Percentiles rank a stretch among this genome's conserved stretches.
Conservation (phyloP, 371 early-diverging fungal genomes). For the Chytridiales sp. region DNA sequence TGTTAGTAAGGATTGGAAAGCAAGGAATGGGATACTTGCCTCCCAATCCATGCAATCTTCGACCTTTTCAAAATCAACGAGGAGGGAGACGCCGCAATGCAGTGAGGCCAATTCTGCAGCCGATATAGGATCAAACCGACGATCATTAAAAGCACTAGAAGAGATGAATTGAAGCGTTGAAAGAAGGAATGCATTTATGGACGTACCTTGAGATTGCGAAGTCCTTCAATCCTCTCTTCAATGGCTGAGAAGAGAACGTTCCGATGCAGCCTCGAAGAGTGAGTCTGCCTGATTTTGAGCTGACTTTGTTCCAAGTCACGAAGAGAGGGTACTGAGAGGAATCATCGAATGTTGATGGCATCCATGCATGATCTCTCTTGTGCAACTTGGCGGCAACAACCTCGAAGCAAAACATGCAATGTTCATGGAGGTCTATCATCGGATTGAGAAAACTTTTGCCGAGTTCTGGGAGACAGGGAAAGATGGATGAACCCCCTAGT, state of each 20-base stretch:
- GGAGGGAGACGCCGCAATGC: constrained; percentile 76
- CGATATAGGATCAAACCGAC: constrained; percentile 78
- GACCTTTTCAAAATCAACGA: constrained; percentile 80
- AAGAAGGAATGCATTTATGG: not conserved
- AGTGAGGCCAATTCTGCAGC: constrained; percentile 63
- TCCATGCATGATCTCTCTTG: too few species aligned
- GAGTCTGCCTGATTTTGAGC: constrained; percentile 37
- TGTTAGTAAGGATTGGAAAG: not conserved
- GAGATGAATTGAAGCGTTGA: not conserved
- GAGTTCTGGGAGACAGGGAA: too few species aligned
- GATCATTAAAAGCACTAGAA: constrained; percentile 81
- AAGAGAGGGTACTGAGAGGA: constrained; percentile 82
- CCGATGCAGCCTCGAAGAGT: constrained; percentile 90
- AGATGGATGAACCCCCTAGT: too few species aligned
- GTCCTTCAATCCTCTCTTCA: constrained; percentile 70
- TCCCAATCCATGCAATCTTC: constrained; percentile 83
- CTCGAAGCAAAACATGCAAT: too few species aligned
- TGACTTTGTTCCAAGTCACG: constrained; percentile 75
- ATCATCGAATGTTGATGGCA: too few species aligned
- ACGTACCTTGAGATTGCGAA: constrained; percentile 76
- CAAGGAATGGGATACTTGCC: constrained; percentile 32
- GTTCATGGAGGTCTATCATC: too few species aligned
- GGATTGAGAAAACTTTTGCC: too few species aligned
- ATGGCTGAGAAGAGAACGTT: constrained; percentile 73
- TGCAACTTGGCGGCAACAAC: too few species aligned